Percentiles rank a stretch among this genome's conserved stretches.
These are phyloP conservation scores for Sedum album DNA, from an alignment of 164 flowering plant species.

Conservation along the genomic window DNA sequence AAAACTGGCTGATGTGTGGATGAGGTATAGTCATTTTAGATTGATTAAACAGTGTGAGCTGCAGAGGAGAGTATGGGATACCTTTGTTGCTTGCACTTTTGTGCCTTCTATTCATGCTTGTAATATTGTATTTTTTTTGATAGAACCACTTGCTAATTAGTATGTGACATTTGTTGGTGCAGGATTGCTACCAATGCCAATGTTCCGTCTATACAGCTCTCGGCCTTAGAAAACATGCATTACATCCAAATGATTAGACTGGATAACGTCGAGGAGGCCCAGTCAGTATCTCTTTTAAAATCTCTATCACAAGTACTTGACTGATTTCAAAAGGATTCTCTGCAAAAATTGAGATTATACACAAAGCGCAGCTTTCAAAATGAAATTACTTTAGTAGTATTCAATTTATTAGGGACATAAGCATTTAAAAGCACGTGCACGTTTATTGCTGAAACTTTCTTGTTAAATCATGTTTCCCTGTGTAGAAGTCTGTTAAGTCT, in stretches of 20 bases:
- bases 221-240: slow-evolving; percentile 93
- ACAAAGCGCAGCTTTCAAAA: too few relatives aligned
- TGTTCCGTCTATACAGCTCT: slow-evolving; percentile 48
- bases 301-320: not conserved
- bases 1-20: not conserved
- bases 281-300: slow-evolving; percentile 29
- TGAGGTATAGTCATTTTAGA: not conserved
- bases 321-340: not conserved
- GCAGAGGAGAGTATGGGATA: not conserved
- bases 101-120: not conserved
- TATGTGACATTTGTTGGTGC: slow-evolving; percentile 16
- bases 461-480: not conserved
- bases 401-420: too few relatives aligned
- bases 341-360: too few relatives aligned
- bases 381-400: too few relatives aligned
- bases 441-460: not conserved
- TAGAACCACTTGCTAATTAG: slow-evolving; percentile 3
- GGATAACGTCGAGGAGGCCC: slow-evolving; percentile 80
- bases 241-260: slow-evolving; percentile 93
- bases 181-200: slow-evolving; percentile 79
- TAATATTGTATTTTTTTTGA: not conserved
- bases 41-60: not conserved
- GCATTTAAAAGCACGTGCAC: not conserved
- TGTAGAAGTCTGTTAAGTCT: not conserved
- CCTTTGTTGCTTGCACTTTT: not conserved